These are phyloP conservation scores for Quercus phellos DNA, from an alignment of 331 rosid species.

Conservation along the genomic window DNA sequence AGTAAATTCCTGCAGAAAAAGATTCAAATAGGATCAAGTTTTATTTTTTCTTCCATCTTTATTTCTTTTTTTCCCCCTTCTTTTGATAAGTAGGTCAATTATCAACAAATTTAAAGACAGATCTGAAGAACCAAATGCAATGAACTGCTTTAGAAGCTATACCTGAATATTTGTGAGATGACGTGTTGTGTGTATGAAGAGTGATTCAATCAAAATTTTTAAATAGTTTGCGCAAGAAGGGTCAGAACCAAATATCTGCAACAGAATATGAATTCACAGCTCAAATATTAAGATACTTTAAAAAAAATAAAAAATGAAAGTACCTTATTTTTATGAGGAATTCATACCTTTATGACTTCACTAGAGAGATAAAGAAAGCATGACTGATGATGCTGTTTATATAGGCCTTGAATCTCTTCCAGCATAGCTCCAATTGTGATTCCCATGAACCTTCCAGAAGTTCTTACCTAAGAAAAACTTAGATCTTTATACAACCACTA, in stretches of 20 bases:
- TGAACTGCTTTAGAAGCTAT: constrained; percentile 4
- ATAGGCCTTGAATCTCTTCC: constrained; percentile 91
- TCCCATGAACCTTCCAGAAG: constrained; percentile 97
- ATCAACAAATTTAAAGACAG: constrained; percentile 5
- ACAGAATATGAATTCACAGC: constrained; percentile 28
- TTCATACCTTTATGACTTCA: constrained; percentile 88
- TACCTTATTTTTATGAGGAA: neutral
- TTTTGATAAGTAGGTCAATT: too few relatives aligned
- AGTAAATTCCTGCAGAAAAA: constrained; percentile 81
- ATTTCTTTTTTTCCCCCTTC: too few relatives aligned
- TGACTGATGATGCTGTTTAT: constrained; percentile 89
- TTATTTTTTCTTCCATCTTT: too few relatives aligned
- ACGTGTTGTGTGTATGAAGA: constrained; percentile 74
- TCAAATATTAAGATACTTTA: neutral
- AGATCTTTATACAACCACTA: constrained; percentile 1
- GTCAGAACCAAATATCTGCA: constrained; percentile 98
- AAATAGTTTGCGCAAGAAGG: constrained; percentile 90
- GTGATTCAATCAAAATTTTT: constrained; percentile 82
- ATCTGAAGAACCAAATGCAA: constrained; percentile 13
- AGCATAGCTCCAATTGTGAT: constrained; percentile 94
- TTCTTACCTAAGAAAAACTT: constrained; percentile 75
- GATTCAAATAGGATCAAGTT: constrained; percentile 12
- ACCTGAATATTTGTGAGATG: constrained; percentile 93
- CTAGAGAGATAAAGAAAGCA: constrained; percentile 98
- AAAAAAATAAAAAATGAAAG: neutral